Evolutionary conservation across 129 eudicot genomes (phyloP), one percentile per base, ranked within the genome.

Genomic region (Mikania micrantha): DNA sequence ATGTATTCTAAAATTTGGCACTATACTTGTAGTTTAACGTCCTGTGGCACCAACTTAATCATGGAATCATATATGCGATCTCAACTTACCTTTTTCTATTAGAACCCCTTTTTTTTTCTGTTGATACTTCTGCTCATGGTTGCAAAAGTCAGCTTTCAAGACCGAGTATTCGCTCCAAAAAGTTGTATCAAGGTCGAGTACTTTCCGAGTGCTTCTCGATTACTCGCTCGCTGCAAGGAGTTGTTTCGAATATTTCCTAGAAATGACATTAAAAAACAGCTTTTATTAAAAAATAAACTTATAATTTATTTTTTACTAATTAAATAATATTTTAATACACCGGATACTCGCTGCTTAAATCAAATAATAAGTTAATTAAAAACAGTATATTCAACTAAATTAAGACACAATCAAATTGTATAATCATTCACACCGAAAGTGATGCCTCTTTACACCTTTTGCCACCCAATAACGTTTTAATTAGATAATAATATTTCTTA

Each of bases 31-130:
- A 73, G 56, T 73, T 63, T 73, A n/a, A n/a, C n/a, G 77, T 73
- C 64, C 64, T 52, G 64, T 73, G 78, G 65, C 44, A 49, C 63
- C 78, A 52, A 50, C 65, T 63, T 63, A 63, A 71, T 73, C 20
- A 72, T 61, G 52, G 44, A 11, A 25, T 48, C 56, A 52, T 54
- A 73, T 70, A 67, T 19, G 27, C 31, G 53, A 32, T 36, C 25
- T 61, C 69, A 72, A 61, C 53, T 10, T n/a, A 22, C 77, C 21
- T 38, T 63, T 16, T 20, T 35, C 21, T 72, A 20, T 54, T 17
- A 4, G 0, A 25, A 54, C 34, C 35, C 13, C 36, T 56, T 27
- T 27, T 54, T 53, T 9, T 8, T 54, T 10, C 1, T 24, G 16
- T 49, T 6, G 19, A 42, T 22, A 22, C 4, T 52, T 10, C 27